Base-by-base conservation (phyloP, 2,329 filamentous ascomycete genomes). In the Verticillium nubilum region DNA sequence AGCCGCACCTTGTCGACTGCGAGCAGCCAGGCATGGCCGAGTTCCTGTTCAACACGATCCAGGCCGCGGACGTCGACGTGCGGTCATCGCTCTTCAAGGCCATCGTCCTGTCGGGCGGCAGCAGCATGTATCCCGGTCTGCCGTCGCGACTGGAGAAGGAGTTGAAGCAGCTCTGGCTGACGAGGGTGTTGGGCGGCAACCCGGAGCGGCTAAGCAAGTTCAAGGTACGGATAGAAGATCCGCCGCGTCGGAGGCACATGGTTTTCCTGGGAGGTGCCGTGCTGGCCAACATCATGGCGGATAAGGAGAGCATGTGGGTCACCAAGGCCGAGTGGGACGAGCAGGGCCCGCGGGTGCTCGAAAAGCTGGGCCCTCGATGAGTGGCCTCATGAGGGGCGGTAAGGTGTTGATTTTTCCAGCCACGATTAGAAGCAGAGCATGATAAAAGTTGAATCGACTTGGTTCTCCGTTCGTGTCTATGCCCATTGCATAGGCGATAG, bases 251-350 rank as follows among this genome's bases (percentile, higher is more conserved):
- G 79, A 85, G 94, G 76, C 95, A 99, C 81, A 98, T 99, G 93
- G 95, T 99, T n/a, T 98, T 99, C 83, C 78, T 99, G 59, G 95
- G 95, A 60, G 95, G 95, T 68, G 95, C 95, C 27, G 95, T 99
- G 63, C 80, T 99, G 69, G 95, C 95, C 68, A 98, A 98, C 74
- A 96, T 99, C 75, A 98, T 99, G 90, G 93, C 95, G 53, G 93
- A 98, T 78, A 98, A 97, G 80, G 92, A 97, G 75, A 90, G 89
- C 74, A 98, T 98, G 95, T 99, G 95, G 95, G 93, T 99, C 70
- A 90, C 89, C 67, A 97, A 97, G 82, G 84, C 90, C 70, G 95
- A 99, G 77, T 99, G 95, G 95, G 85, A 95, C 70, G 95, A 99
- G 78, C 89, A 97, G 73, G 95, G 95, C 42, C 73, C 89, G 37